Conservation (phyloP, 805 yeast genomes). For the Millerago galiae region DNA sequence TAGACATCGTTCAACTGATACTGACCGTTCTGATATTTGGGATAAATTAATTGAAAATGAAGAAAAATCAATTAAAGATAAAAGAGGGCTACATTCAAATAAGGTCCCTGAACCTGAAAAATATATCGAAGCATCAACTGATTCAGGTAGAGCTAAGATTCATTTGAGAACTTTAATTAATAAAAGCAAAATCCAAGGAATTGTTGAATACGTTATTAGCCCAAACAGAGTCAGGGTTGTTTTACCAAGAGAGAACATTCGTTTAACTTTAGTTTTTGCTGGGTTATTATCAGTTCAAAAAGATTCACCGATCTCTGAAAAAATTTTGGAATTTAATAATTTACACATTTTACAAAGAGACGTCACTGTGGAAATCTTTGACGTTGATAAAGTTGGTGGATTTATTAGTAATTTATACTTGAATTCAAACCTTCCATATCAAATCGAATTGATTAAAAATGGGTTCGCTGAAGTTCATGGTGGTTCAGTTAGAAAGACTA, state of each 20-base stretch:
- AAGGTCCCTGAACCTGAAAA: conserved; percentile 53
- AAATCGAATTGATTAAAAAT: conserved; percentile 45
- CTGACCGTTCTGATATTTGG: conserved; percentile 70
- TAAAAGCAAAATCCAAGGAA: conserved; percentile 57
- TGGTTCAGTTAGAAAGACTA: conserved; percentile 53
- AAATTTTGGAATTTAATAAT: conserved; percentile 48
- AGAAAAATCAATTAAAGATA: conserved; percentile 44
- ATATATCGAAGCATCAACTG: conserved; percentile 76
- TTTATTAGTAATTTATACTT: conserved; percentile 67
- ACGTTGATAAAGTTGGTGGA: conserved; percentile 72
- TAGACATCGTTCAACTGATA: conserved; percentile 67
- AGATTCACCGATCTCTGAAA: conserved; percentile 34
- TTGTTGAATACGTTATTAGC: conserved; percentile 67
- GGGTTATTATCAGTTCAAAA: conserved; percentile 48
- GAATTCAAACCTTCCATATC: conserved; percentile 48
- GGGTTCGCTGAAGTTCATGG: conserved; percentile 67
- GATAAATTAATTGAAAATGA: conserved; percentile 71
- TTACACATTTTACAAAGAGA: conserved; percentile 63
- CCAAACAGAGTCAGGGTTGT: conserved; percentile 60
- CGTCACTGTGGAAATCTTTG: conserved; percentile 61
- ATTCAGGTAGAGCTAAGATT: conserved; percentile 62
- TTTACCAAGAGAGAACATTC: conserved; percentile 66
- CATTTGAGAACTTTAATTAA: conserved; percentile 64
- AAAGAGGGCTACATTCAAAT: conserved; percentile 56
- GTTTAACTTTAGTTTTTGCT: conserved; percentile 65